Conservation (phyloP, 148 eudicot species). For the Diospyros kaki region DNA sequence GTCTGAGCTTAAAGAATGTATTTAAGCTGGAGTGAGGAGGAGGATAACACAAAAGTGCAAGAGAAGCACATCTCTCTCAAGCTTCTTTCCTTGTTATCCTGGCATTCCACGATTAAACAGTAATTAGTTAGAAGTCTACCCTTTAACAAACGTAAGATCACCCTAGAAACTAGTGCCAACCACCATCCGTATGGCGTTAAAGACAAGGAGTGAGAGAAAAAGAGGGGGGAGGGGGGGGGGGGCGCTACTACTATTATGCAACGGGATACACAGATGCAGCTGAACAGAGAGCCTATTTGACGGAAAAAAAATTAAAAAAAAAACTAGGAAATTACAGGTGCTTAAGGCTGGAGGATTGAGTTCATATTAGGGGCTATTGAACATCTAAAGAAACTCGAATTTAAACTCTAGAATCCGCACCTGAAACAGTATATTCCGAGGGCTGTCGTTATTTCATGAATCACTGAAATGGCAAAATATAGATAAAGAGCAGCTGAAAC, state of each 20-base stretch:
- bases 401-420: slow-evolving; percentile 24
- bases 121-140: background rate
- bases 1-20: too few relatives aligned
- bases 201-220: background rate
- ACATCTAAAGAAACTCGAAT: too few relatives aligned
- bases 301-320: background rate
- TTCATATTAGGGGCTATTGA: too few relatives aligned
- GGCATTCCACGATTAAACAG: slow-evolving; percentile 8
- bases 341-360: background rate
- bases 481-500: slow-evolving; percentile 56
- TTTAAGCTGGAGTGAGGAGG: background rate
- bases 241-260: background rate
- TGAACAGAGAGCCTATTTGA: background rate
- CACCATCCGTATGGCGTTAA: background rate
- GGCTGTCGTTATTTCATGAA: slow-evolving; percentile 81
- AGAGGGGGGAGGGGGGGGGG: too few relatives aligned
- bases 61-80: slow-evolving; percentile 19
- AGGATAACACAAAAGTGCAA: too few relatives aligned
- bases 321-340: background rate
- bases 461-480: slow-evolving; percentile 78
- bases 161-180: background rate
- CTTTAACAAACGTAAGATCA: background rate
- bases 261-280: background rate
- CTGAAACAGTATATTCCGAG: slow-evolving; percentile 90
- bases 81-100: slow-evolving; percentile 86